A percentile compares a stretch with the other conserved stretches of the same genome.
These are phyloP conservation scores for Groenewaldozyma auringiensis DNA, from an alignment of 1,139 yeast genomes.

Conservation along the genomic window DNA sequence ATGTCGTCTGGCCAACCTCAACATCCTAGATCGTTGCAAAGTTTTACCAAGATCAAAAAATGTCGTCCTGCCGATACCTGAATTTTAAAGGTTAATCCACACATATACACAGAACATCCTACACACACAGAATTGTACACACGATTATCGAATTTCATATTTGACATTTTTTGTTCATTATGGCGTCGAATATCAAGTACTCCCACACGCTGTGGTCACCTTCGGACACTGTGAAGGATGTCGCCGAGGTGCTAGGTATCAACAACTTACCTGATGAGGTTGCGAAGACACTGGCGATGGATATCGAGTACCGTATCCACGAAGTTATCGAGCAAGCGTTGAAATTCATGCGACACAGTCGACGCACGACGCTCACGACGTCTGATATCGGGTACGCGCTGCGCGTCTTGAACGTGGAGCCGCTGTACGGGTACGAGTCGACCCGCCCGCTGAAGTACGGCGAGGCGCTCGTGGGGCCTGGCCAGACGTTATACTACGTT, in stretches of 20 bases:
- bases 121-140: no score
- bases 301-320: conserved; percentile 92
- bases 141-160: no score
- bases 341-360: conserved; percentile 92
- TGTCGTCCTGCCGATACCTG: no score
- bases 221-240: conserved; percentile 92
- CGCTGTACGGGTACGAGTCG: conserved; percentile 41
- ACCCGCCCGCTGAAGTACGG: conserved; percentile 55
- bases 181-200: conserved; percentile 35
- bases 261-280: conserved; percentile 79
- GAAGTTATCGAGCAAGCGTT: conserved; percentile 93
- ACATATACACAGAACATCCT: no score
- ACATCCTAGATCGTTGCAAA: no score
- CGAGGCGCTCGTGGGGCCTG: conserved; percentile 85
- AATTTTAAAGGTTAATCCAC: no score
- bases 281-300: conserved; percentile 94
- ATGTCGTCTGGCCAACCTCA: no score
- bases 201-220: conserved; percentile 98
- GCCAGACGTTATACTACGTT: conserved; percentile 85
- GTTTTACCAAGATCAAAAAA: no score
- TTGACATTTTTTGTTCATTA: no score
- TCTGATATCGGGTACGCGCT: conserved; percentile 77
- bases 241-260: conserved; percentile 86
- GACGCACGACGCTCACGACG: conserved; percentile 73
- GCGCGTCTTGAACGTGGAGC: conserved; percentile 77